Evolutionary conservation across 1,284 basidiomycete species (phyloP).

Genomic region (Puccinia hordei): DNA sequence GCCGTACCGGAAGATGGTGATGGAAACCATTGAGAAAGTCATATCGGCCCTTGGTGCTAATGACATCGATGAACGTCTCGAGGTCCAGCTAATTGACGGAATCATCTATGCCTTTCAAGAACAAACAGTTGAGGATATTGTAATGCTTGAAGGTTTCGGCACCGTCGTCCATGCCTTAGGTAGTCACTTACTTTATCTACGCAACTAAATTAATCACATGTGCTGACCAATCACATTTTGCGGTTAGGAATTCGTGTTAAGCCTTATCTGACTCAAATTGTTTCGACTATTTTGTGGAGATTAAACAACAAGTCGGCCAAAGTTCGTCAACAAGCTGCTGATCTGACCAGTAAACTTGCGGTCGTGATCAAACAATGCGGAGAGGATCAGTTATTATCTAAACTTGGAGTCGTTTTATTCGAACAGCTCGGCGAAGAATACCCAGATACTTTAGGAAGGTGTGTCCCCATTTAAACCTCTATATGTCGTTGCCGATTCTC

Average conservation of each 20-base stretch:
- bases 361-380: constrained; percentile 98
- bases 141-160: constrained; percentile 98
- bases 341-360: constrained; percentile 88
- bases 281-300: constrained; percentile 99
- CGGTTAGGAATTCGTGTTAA: constrained; percentile 86
- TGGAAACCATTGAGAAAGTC: constrained; percentile 99
- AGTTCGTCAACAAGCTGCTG: constrained; percentile 97
- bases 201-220: background rate
- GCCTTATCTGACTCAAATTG: constrained; percentile 96
- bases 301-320: constrained; percentile 99
- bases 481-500: background rate
- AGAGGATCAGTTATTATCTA: constrained; percentile 91
- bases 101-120: constrained; percentile 99
- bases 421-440: constrained; percentile 99
- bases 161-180: constrained; percentile 92
- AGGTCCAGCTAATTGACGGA: constrained; percentile 91
- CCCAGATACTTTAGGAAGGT: constrained; percentile 87
- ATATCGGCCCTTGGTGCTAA: constrained; percentile 87
- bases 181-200: constrained; percentile 54
- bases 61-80: constrained; percentile 92
- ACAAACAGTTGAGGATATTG: constrained; percentile 96
- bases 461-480: constrained; percentile 52
- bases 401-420: constrained; percentile 93
- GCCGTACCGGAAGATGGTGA: constrained; percentile 99
- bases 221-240: constrained; percentile 13